Conservation (phyloP, 257 asterid genomes). For the Anisodus acutangulus region DNA sequence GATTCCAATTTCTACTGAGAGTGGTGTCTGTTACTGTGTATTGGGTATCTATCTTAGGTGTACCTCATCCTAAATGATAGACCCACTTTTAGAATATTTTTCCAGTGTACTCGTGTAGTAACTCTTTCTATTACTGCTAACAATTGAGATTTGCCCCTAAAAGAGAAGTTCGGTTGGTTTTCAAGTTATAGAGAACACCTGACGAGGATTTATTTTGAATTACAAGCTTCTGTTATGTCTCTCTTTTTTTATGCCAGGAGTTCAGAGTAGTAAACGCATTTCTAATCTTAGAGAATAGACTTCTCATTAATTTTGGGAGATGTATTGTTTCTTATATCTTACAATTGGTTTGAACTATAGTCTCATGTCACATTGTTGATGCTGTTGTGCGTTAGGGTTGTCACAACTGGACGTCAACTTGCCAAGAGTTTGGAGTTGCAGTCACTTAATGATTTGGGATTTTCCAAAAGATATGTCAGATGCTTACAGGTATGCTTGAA, state of each 20-base stretch:
- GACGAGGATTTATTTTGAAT: not conserved
- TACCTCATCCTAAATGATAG: not conserved
- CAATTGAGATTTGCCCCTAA: not conserved
- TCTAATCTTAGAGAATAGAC: not conserved
- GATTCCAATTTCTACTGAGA: not conserved
- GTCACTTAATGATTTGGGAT: conserved; percentile 92
- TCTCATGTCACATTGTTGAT: not conserved
- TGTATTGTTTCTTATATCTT: not conserved
- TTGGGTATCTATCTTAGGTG: not conserved
- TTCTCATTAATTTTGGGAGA: not conserved
- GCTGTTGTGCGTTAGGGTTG: conserved; percentile 60
- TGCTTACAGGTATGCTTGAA: conserved; percentile 79
- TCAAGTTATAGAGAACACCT: not conserved
- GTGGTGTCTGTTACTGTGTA: conserved; percentile 1
- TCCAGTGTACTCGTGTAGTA: not conserved
- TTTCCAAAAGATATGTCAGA: conserved; percentile 92
- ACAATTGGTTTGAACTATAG: not conserved
- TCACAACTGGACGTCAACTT: conserved; percentile 97
- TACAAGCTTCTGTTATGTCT: conserved; percentile 1
- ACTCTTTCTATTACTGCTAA: not conserved
- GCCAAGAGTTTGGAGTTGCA: conserved; percentile 93
- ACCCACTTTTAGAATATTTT: not conserved
- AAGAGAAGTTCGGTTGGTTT: not conserved
- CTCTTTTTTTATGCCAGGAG: not conserved
- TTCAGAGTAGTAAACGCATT: not conserved